Evolutionary conservation across 768 basidiomycete species (phyloP).

Genomic region (Boletus rubescentipes): DNA sequence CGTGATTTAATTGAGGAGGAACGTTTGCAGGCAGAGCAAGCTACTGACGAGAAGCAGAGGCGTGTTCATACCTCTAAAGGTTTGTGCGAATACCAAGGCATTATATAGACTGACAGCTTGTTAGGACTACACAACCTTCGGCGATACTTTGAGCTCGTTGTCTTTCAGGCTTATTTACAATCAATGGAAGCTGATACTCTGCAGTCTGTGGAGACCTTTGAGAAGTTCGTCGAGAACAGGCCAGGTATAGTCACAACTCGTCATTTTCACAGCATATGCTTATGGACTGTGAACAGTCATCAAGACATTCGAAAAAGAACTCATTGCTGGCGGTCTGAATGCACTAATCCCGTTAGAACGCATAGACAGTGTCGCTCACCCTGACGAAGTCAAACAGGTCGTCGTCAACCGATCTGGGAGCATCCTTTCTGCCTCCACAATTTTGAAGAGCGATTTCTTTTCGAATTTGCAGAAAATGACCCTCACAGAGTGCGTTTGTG

Average conservation of each 20-base stretch:
- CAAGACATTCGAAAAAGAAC: constrained; percentile 92
- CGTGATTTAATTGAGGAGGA: constrained; percentile 87
- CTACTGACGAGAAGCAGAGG: constrained; percentile 69
- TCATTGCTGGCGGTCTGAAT: constrained; percentile 72
- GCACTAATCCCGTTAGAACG: constrained; percentile 82
- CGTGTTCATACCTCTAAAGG: constrained; percentile 70
- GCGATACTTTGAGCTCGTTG: constrained; percentile 81
- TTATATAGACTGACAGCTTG: constrained; percentile 6
- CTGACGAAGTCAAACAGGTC: constrained; percentile 87
- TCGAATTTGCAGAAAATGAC: constrained; percentile 95
- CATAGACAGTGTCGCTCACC: constrained; percentile 72
- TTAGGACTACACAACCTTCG: constrained; percentile 77
- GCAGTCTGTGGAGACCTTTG: constrained; percentile 71
- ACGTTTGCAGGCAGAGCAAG: constrained; percentile 73
- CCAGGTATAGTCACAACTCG: constrained; percentile 57
- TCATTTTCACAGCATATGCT: neutral
- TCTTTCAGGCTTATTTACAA: constrained; percentile 89
- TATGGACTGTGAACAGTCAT: constrained; percentile 58
- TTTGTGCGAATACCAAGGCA: constrained; percentile 24
- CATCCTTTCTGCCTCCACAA: constrained; percentile 88
- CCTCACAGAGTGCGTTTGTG: constrained; percentile 72
- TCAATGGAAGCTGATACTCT: constrained; percentile 80
- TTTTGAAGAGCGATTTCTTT: constrained; percentile 95
- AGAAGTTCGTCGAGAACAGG: constrained; percentile 76
- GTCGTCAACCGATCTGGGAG: constrained; percentile 82